Evolutionary conservation across 805 yeast species (phyloP), one percentile per base, ranked within the genome.

Genomic region (Wickerhamiella lipophila): DNA sequence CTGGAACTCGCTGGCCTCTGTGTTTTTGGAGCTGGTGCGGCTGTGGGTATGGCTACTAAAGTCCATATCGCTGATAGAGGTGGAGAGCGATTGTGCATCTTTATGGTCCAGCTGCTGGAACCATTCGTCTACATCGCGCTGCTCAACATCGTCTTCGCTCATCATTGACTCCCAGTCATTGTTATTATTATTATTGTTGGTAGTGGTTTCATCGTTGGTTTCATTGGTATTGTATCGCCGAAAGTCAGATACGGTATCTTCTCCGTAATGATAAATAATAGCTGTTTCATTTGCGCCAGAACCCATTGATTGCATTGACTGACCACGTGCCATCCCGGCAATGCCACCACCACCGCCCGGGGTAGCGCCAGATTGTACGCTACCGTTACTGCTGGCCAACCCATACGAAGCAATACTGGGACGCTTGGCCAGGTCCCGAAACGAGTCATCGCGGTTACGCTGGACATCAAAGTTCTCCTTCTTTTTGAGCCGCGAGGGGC

Each of bases 51-150:
- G 35, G 27, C 18, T 8, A 44, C 30, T 42, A 16, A 16, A 22
- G 21, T 26, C 46, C n/a, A 15, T 35, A 18, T 22, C 49, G 7
- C 46, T 29, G 15, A 19, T 46, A 42, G 36, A 32, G 34, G 59
- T 51, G 45, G 55, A 55, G 23, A 58, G 52, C 1, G 57, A 52
- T 11, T 54, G 60, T 34, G 55, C 57, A n/a, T 56, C 64, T 5
- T 53, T 53, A 16, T 47, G 52, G 7, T 53, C 51, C 26, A 60
- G 47, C 27, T 54, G 54, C 32, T 57, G 53, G 49, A 52, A 60
- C 67, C 67, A 64, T 13, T 56, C 61, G 23, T 63, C 64, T 6
- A 64, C 66, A 32, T 63, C 65, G 7, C 60, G 54, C 50, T 62
- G 65, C 42, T 60, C 60, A 11, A 54, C 60, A 40, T 56, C 63